Evolutionary conservation across 305 asterid species (phyloP), one percentile per base, ranked within the genome.

Genomic region (Solanum hybrid): DNA sequence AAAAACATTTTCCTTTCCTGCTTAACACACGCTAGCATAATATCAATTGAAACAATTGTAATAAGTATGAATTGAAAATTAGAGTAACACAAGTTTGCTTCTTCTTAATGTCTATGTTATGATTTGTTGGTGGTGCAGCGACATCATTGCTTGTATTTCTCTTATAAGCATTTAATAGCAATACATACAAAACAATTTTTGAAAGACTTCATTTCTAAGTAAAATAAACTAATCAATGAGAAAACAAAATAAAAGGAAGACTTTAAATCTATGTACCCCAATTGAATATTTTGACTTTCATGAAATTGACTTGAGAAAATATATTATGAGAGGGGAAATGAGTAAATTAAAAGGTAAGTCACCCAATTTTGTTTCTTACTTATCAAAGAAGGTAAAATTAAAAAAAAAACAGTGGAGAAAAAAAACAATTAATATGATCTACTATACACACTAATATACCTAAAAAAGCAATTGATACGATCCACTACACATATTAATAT

Each of bases 81-180:
- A 71, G 9, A 71, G 77, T 4, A 24, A 71, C 77, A 66, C 14
- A 26, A 26, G 34, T 71, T 71, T 71, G 19, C 15, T 26, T 71
- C 31, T 26, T 26, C 32, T 71, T 71, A 26, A 26, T 26, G 77
- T 71, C 9, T 64, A 9, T 64, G 73, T 22, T 11, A 71, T 42
- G 86, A 82, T 82, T 27, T 82, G 87, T 82, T 82, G 38, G 87
- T 82, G 19, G 72, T 51, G 72, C 36, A 80, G 86, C 72, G 72
- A 82, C 87, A 42, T 45, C 36, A 15, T 8, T 42, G 85, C 85
- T 11, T 35, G 29, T 35, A 78, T 35, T 78, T 78, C 29, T 78
- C 26, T 35, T 10, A 27, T 13, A 81, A 13, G 26, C 71, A 81
- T 42, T 81, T 40, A 82, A 82, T 27, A 42, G 27, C 38, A 80